Conservation (phyloP, 164 flowering plant species). For the Houttuynia cordata region DNA sequence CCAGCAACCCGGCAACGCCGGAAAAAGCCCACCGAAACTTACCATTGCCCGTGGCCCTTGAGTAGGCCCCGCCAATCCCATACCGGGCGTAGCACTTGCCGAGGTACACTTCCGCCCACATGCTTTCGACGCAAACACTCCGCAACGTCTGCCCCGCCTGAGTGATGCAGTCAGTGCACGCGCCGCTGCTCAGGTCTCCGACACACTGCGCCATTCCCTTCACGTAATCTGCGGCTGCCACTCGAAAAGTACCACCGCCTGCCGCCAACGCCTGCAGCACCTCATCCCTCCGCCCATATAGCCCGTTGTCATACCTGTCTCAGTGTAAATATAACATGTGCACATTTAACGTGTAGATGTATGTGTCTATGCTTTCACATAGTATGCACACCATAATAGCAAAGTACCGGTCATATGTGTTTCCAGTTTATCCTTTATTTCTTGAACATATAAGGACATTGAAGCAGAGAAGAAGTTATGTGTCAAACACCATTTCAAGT, state of each 20-base stretch:
- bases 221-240: slow-evolving; percentile 46
- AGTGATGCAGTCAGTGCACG: slow-evolving; percentile 64
- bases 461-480: too few relatives aligned
- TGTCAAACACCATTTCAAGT: too few relatives aligned
- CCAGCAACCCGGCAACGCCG: background rate
- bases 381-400: too few relatives aligned
- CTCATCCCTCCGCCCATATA: slow-evolving; percentile 42
- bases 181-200: slow-evolving; percentile 52
- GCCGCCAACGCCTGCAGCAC: slow-evolving; percentile 31
- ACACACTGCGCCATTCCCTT: slow-evolving; percentile 82
- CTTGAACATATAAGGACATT: too few relatives aligned
- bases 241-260: slow-evolving; percentile 40
- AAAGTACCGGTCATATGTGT: too few relatives aligned
- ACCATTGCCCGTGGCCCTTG: background rate
- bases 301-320: slow-evolving; percentile 18
- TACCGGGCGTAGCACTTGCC: slow-evolving; percentile 81
- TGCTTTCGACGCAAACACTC: slow-evolving; percentile 45
- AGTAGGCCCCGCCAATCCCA: slow-evolving; percentile 12
- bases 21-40: background rate
- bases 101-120: slow-evolving; percentile 66
- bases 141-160: slow-evolving; percentile 54
- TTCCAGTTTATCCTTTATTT: too few relatives aligned
- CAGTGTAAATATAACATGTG: background rate
- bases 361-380: background rate
- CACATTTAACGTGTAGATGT: background rate